phyloP scores from a whole-genome alignment of 129 eudicot genomes.

The Mikania micrantha region DNA sequence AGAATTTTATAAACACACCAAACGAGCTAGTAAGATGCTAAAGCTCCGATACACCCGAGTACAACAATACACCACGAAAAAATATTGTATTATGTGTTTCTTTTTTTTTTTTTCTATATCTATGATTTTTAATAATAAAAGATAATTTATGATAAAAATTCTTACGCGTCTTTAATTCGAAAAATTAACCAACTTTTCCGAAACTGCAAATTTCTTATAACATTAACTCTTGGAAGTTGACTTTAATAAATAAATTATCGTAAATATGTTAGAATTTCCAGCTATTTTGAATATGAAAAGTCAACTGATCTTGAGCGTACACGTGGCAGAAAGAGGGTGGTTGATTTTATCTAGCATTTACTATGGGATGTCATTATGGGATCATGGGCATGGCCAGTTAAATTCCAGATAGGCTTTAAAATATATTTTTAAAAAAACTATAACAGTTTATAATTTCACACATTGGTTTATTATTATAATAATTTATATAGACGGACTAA shows the following conservation, averaged over 20 bases:
- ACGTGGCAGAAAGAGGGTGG: neutral
- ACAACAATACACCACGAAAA: too few species aligned
- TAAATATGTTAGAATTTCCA: slow-evolving; percentile 15
- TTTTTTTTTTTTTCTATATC: too few species aligned
- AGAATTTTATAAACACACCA: too few species aligned
- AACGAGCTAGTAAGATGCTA: too few species aligned
- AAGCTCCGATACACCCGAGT: too few species aligned
- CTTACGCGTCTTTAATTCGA: neutral
- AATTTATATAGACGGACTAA: neutral
- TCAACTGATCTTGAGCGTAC: slow-evolving; percentile 21
- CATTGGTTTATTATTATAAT: too few species aligned
- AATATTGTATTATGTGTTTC: too few species aligned
- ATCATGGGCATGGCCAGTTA: neutral
- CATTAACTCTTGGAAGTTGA: slow-evolving; percentile 6
- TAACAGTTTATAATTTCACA: neutral
- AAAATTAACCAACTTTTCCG: neutral
- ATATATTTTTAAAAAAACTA: neutral
- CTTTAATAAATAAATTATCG: neutral
- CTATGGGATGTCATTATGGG: neutral
- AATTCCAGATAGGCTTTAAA: neutral
- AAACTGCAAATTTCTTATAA: neutral
- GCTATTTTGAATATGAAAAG: slow-evolving; percentile 14
- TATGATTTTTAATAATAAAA: too few species aligned
- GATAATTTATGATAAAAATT: neutral
- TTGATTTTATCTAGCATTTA: slow-evolving; percentile 6